These are phyloP conservation scores for Sclerotinia minor DNA, from an alignment of 2,329 filamentous ascomycete species.

Conservation along the genomic window DNA sequence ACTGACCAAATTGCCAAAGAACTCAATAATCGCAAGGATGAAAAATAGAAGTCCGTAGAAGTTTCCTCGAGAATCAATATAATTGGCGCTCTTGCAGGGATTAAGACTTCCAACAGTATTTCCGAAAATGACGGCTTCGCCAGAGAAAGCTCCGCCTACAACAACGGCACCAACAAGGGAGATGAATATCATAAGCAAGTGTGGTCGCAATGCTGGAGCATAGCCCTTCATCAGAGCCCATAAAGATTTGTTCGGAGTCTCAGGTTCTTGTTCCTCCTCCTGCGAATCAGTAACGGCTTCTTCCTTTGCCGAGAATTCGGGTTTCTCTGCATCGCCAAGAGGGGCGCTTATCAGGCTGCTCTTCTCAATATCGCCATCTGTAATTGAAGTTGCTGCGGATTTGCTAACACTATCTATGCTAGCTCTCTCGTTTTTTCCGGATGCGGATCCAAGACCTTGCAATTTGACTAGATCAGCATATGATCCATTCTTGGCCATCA, in stretches of 20 bases:
- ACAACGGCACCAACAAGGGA: slow-evolving; percentile 50
- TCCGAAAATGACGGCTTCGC: slow-evolving; percentile 57
- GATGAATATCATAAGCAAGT: slow-evolving; percentile 36
- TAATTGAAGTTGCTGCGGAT: slow-evolving; percentile 25
- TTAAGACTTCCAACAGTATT: slow-evolving; percentile 53
- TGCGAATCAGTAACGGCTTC: background rate
- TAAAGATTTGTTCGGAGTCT: slow-evolving; percentile 29
- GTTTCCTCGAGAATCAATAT: slow-evolving; percentile 38
- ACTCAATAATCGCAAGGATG: slow-evolving; percentile 55
- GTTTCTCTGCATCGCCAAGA: slow-evolving; percentile 11
- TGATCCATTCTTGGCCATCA: slow-evolving; percentile 63
- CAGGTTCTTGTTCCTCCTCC: slow-evolving; percentile 27
- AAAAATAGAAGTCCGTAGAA: slow-evolving; percentile 49
- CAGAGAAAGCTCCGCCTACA: slow-evolving; percentile 56
- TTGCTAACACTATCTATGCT: slow-evolving; percentile 25
- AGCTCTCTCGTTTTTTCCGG: slow-evolving; percentile 32
- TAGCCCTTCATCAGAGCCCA: slow-evolving; percentile 28
- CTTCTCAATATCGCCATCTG: slow-evolving; percentile 26
- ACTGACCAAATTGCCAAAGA: slow-evolving; percentile 62
- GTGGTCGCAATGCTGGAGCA: slow-evolving; percentile 24
- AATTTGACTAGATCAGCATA: slow-evolving; percentile 69
- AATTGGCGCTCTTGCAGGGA: slow-evolving; percentile 43
- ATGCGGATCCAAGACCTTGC: slow-evolving; percentile 43
- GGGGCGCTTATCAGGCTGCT: slow-evolving; percentile 1
- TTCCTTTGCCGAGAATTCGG: slow-evolving; percentile 5